These are phyloP conservation scores for Colletotrichum godetiae DNA, from an alignment of 2,329 filamentous ascomycete genomes.

Conservation along the genomic window DNA sequence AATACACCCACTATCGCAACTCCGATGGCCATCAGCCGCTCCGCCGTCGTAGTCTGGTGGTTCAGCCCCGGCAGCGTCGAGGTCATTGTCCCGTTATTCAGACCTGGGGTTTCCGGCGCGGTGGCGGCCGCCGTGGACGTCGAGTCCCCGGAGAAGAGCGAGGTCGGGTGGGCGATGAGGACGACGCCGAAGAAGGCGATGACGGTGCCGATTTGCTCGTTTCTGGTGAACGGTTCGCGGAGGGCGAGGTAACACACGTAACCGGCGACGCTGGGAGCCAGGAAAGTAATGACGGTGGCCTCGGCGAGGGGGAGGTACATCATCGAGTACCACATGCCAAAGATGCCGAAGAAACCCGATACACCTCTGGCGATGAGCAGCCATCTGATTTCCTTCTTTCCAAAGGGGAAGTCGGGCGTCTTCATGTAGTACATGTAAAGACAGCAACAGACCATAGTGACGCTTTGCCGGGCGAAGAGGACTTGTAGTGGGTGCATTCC, in stretches of 20 bases:
- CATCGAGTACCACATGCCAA: conserved; percentile 75
- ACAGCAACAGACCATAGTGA: conserved; percentile 75
- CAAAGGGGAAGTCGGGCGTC: conserved; percentile 77
- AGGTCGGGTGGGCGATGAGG: conserved; percentile 80
- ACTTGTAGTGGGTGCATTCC: conserved; percentile 88
- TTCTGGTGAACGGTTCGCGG: conserved; percentile 81
- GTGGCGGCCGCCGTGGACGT: conserved; percentile 34
- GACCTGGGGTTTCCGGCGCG: conserved; percentile 27
- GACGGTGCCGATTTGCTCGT: conserved; percentile 80
- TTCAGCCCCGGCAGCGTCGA: conserved; percentile 44
- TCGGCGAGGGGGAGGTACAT: conserved; percentile 87
- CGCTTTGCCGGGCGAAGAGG: conserved; percentile 81
- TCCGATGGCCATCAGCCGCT: conserved; percentile 77
- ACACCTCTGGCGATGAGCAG: conserved; percentile 77
- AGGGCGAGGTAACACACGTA: conserved; percentile 82
- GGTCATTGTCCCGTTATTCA: conserved; percentile 29
- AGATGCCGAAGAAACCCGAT: conserved; percentile 82
- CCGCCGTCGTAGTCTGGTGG: conserved; percentile 63
- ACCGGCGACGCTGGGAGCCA: conserved; percentile 82
- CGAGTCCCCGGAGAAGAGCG: conserved; percentile 57
- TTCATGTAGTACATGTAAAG: conserved; percentile 79
- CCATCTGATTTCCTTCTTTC: conserved; percentile 72
- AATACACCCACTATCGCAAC: conserved; percentile 82
- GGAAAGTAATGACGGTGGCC: conserved; percentile 89
- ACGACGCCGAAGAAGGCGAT: conserved; percentile 84